Evolutionary conservation across 495 filamentous ascomycete species (phyloP).

Genomic region (Tetracladium marchalianum): DNA sequence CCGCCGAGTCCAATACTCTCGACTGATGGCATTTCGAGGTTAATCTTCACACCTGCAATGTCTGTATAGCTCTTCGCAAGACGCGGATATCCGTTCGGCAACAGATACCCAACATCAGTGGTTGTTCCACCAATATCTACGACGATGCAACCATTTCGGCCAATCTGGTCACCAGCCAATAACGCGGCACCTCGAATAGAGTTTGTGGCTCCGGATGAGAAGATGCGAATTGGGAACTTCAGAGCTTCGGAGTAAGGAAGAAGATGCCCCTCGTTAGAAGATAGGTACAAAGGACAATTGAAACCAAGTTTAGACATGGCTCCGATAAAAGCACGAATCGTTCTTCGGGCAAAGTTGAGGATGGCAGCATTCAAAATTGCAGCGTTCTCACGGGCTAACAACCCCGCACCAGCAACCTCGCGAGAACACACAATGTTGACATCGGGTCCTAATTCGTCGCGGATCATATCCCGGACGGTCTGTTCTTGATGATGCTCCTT

Average conservation of each 20-base stretch:
- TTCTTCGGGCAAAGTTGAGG: conserved; percentile 30
- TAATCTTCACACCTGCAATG: conserved; percentile 39
- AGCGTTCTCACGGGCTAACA: conserved; percentile 42
- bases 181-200: conserved; percentile 41
- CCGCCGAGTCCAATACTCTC: conserved; percentile 43
- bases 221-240: conserved; percentile 39
- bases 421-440: conserved; percentile 24
- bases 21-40: conserved; percentile 44
- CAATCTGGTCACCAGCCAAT: conserved; percentile 19
- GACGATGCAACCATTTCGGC: conserved; percentile 26
- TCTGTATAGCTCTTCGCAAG: conserved; percentile 40
- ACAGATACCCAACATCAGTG: conserved; percentile 40
- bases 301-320: conserved; percentile 32
- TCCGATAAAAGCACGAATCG: conserved; percentile 29
- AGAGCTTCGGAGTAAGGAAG: conserved; percentile 28
- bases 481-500: conserved; percentile 20
- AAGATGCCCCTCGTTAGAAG: conserved; percentile 43
- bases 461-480: conserved; percentile 3
- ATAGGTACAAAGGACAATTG: conserved; percentile 36
- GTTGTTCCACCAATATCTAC: conserved; percentile 46
- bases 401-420: conserved; percentile 35
- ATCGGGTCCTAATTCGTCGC: conserved; percentile 1
- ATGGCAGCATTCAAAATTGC: conserved; percentile 41
- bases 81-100: conserved; percentile 42
- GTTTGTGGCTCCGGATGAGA: conserved; percentile 40